Conservation (phyloP, 495 filamentous ascomycete species). For the Extremus antarcticus region DNA sequence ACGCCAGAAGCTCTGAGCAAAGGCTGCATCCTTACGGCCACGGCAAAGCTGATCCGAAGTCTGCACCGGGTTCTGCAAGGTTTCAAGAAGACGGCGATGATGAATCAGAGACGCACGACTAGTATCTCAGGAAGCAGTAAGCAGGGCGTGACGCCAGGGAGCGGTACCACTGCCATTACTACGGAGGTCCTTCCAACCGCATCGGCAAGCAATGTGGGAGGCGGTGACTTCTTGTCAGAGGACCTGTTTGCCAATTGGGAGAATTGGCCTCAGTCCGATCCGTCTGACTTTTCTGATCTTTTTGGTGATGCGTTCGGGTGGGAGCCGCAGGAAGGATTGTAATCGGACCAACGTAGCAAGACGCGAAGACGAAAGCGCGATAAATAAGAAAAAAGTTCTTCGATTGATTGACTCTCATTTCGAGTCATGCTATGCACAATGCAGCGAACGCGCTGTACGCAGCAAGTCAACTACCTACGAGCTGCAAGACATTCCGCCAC, state of each 20-base stretch:
- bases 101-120: background rate
- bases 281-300: background rate
- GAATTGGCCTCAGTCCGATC: background rate
- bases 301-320: background rate
- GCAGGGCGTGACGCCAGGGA: background rate
- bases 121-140: background rate
- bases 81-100: background rate
- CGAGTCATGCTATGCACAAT: too few relatives aligned
- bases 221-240: background rate
- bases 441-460: too few relatives aligned
- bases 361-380: too few relatives aligned
- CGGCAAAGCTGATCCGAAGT: background rate
- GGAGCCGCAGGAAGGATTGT: background rate
- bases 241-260: background rate
- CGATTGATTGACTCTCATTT: too few relatives aligned
- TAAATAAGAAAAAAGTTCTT: too few relatives aligned
- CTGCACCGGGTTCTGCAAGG: background rate
- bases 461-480: too few relatives aligned
- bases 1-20: background rate
- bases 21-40: background rate
- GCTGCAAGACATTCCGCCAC: background rate
- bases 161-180: background rate
- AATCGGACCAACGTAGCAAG: too few relatives aligned
- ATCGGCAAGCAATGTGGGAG: too few relatives aligned
- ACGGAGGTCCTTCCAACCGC: too few relatives aligned